These are phyloP conservation scores for Clonostachys byssicola DNA, from an alignment of 2,329 filamentous ascomycete species.

Conservation along the genomic window DNA sequence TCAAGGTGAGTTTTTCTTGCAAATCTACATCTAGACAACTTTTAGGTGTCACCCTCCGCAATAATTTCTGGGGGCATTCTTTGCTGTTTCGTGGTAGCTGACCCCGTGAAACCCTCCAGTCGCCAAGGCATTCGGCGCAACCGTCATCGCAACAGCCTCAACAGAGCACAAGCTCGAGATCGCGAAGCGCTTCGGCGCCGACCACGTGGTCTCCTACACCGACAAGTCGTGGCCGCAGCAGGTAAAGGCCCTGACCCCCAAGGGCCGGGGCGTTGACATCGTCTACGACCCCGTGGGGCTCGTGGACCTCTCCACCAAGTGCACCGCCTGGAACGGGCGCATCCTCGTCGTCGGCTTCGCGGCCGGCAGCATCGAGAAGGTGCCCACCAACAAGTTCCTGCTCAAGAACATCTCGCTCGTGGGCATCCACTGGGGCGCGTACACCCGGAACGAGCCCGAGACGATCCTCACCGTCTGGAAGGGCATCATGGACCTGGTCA, in stretches of 20 bases:
- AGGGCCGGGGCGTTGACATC: slow-evolving; percentile 74
- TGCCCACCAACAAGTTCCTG: slow-evolving; percentile 87
- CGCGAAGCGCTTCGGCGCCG: slow-evolving; percentile 76
- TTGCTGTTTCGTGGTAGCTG: no score
- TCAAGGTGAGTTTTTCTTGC: slow-evolving; percentile 45
- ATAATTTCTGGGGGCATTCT: no score
- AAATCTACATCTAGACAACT: no score
- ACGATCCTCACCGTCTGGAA: slow-evolving; percentile 73
- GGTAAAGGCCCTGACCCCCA: slow-evolving; percentile 75
- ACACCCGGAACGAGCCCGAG: slow-evolving; percentile 68
- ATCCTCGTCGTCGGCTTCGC: slow-evolving; percentile 89
- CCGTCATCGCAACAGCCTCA: slow-evolving; percentile 88
- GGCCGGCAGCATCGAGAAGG: slow-evolving; percentile 71
- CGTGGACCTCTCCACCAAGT: slow-evolving; percentile 84
- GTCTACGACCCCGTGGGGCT: slow-evolving; percentile 93
- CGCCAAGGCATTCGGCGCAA: slow-evolving; percentile 87
- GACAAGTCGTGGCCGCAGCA: slow-evolving; percentile 57
- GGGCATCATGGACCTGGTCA: slow-evolving; percentile 74
- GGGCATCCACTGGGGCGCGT: slow-evolving; percentile 89
- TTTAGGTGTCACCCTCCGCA: no score
- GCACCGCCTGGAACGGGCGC: slow-evolving; percentile 88
- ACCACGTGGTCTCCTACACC: slow-evolving; percentile 76
- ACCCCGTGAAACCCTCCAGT: slow-evolving; percentile 30
- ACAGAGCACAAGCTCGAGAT: slow-evolving; percentile 75
- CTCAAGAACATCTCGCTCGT: slow-evolving; percentile 92